Conservation (phyloP, 257 asterid species). For the Jacaranda copaia region DNA sequence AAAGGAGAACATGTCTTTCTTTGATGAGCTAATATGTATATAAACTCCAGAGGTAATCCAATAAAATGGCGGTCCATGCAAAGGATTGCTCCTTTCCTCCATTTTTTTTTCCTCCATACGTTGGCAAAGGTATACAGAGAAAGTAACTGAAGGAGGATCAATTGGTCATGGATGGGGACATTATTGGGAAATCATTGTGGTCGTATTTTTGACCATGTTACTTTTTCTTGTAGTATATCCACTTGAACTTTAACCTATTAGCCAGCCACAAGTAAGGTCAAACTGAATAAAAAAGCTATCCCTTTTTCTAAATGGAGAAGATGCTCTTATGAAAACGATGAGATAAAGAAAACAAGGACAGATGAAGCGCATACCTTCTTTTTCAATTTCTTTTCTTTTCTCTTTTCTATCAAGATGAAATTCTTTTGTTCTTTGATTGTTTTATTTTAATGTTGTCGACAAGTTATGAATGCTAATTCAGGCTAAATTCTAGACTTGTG, state of each 20-base stretch:
- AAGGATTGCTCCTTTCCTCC: constrained; percentile 13
- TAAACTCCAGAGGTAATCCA: neutral
- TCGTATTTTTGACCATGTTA: constrained; percentile 41
- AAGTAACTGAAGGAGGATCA: constrained; percentile 1
- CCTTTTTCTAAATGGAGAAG: constrained; percentile 34
- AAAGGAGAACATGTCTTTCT: neutral
- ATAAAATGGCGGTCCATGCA: neutral
- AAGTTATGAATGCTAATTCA: neutral
- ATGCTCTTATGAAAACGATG: constrained; percentile 47
- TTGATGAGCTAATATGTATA: neutral
- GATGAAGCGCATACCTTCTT: constrained; percentile 21
- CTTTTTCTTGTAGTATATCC: constrained; percentile 21
- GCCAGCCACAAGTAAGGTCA: constrained; percentile 41
- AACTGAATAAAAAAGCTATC: constrained; percentile 34
- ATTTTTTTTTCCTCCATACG: neutral
- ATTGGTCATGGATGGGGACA: constrained; percentile 34
- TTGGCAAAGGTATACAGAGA: constrained; percentile 22
- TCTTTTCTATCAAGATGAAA: neutral
- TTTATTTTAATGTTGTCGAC: neutral
- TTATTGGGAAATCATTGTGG: constrained; percentile 34
- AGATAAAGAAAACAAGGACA: neutral
- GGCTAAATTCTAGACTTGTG: neutral
- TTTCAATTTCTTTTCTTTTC: neutral
- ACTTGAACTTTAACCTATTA: constrained; percentile 14
- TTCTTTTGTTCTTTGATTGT: neutral